Conservation (phyloP, 73 alveolate genomes). For the Tetrahymena borealis region DNA sequence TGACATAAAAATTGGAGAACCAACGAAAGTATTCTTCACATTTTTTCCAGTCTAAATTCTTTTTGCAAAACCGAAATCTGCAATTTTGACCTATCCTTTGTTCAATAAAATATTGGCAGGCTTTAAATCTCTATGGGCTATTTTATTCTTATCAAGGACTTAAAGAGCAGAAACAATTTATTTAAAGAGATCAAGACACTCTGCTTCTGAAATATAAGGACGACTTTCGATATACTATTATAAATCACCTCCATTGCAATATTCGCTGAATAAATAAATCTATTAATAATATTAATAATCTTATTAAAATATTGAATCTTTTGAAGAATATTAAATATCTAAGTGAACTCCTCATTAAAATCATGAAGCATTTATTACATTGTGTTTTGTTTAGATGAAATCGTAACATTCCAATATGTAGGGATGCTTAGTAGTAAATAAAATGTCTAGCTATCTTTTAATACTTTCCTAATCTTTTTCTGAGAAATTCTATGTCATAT, state of each 20-base stretch:
- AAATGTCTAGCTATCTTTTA: neutral
- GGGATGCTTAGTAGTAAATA: neutral
- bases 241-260: conserved; percentile 43
- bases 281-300: neutral
- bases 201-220: conserved; percentile 6
- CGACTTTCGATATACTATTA: conserved; percentile 24
- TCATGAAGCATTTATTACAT: neutral
- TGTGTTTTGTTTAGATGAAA: neutral
- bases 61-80: conserved; percentile 40
- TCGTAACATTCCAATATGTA: neutral
- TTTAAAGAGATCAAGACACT: neutral
- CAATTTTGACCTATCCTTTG: conserved; percentile 15
- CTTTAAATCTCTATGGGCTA: conserved; percentile 34
- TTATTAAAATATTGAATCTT: neutral
- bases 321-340: no score
- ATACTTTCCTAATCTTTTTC: neutral
- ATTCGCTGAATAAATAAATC: conserved; percentile 22
- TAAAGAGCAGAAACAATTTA: neutral
- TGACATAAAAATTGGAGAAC: conserved; percentile 39
- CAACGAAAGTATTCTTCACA: conserved; percentile 28
- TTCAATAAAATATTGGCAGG: conserved; percentile 38
- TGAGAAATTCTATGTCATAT: neutral
- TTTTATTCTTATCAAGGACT: conserved; percentile 11
- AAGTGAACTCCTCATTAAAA: no score
- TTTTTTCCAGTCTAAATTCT: neutral